Percentiles rank a stretch among this genome's conserved stretches.
phyloP scores from a whole-genome alignment of 306 rosid species.

The Geum urbanum region DNA sequence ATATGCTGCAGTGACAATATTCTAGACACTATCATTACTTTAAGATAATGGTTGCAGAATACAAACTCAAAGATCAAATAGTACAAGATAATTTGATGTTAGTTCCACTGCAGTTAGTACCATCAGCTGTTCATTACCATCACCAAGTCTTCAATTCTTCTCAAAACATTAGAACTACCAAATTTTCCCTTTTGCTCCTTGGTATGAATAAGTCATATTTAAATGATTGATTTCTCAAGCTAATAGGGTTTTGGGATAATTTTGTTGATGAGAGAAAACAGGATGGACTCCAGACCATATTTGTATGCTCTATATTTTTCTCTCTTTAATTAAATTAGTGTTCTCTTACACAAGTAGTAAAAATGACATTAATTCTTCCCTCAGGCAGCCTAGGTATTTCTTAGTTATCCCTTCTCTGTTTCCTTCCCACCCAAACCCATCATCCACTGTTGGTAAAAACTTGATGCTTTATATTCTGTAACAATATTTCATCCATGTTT shows the following conservation, averaged over 20 bases:
- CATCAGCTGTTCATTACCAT: neutral
- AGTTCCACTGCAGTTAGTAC: too few species aligned
- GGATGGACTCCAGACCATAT: neutral
- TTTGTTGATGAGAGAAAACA: neutral
- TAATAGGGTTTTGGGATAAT: neutral
- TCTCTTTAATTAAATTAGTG: neutral
- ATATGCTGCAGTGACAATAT: neutral
- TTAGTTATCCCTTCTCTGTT: neutral
- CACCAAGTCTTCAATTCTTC: neutral
- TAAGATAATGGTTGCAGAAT: neutral
- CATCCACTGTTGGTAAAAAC: neutral
- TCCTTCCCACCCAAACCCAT: neutral
- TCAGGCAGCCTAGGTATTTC: neutral
- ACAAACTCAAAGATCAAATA: neutral
- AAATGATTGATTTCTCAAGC: neutral
- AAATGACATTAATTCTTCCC: neutral
- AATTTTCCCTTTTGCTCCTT: neutral
- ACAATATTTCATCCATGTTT: neutral
- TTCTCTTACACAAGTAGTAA: neutral
- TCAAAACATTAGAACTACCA: too few species aligned
- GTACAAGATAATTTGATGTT: neutral
- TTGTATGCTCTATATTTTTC: neutral
- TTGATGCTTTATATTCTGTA: neutral
- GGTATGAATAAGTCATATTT: neutral
- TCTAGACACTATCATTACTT: too few species aligned